Conservation (phyloP, 352 stramenopile genomes). For the Blastocystis sp. region DNA sequence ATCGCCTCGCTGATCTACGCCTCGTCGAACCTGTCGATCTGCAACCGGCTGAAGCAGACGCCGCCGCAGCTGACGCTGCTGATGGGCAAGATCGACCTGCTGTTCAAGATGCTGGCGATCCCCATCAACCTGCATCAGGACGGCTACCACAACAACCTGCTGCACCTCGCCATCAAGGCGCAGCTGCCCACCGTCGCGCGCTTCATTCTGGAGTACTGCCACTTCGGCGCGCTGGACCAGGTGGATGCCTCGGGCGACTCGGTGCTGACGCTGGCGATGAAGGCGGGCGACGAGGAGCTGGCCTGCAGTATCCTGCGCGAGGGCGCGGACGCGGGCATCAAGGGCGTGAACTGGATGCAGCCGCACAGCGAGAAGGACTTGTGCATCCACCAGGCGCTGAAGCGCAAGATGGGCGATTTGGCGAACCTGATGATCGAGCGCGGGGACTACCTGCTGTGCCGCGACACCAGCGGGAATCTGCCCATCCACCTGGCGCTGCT, state of each 20-base stretch:
- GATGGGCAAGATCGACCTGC: constrained; percentile 59
- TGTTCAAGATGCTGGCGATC: constrained; percentile 47
- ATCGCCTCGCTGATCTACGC: constrained; percentile 37
- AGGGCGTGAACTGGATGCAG: constrained; percentile 20
- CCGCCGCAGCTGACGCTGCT: constrained; percentile 33
- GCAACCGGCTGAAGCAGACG: constrained; percentile 42
- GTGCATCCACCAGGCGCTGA: constrained; percentile 51
- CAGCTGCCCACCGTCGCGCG: constrained; percentile 45
- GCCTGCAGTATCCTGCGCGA: constrained; percentile 26
- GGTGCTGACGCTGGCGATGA: constrained; percentile 58
- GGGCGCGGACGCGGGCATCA: not conserved
- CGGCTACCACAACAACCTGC: constrained; percentile 22
- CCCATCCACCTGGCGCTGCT: constrained; percentile 56
- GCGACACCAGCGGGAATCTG: constrained; percentile 19
- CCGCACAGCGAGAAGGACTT: constrained; percentile 28
- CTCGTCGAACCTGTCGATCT: constrained; percentile 57
- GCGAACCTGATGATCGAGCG: constrained; percentile 35
- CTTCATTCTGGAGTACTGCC: constrained; percentile 22
- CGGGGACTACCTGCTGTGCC: not conserved
- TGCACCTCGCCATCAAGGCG: constrained; percentile 67
- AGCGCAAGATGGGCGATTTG: constrained; percentile 18
- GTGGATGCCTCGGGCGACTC: constrained; percentile 32
- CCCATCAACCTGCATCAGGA: constrained; percentile 31
- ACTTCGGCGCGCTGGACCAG: constrained; percentile 27
- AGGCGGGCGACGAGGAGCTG: constrained; percentile 65